Conservation (phyloP, 768 basidiomycete species). For the Melanogaster broomeanus region DNA sequence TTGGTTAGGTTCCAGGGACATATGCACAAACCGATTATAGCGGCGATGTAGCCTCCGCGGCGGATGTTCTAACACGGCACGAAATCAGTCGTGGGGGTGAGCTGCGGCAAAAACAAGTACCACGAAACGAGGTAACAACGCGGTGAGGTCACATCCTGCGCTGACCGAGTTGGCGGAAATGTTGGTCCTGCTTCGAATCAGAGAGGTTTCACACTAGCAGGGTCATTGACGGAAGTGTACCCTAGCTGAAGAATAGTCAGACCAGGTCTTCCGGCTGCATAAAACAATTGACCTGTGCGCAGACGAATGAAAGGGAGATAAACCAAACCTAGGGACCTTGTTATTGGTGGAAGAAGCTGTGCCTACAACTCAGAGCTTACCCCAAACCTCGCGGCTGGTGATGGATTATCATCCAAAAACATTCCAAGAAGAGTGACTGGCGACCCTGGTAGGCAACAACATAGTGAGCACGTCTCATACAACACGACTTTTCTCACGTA, state of each 20-base stretch:
- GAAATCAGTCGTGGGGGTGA: not conserved
- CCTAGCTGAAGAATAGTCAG: too few species aligned
- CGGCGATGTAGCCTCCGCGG: constrained; percentile 82
- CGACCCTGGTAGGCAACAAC: too few species aligned
- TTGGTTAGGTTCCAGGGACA: constrained; percentile 78
- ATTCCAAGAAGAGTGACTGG: constrained; percentile 69
- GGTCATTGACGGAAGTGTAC: too few species aligned
- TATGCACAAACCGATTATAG: constrained; percentile 73
- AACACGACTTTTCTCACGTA: too few species aligned
- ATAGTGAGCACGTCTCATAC: too few species aligned
- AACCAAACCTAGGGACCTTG: constrained; percentile 78
- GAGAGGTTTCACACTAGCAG: too few species aligned
- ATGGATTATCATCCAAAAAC: constrained; percentile 67
- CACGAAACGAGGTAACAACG: constrained; percentile 75
- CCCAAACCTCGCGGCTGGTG: constrained; percentile 66
- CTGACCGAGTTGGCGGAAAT: constrained; percentile 83
- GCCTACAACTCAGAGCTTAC: constrained; percentile 28
- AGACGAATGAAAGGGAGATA: constrained; percentile 76
- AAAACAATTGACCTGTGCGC: constrained; percentile 56
- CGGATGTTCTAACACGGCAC: constrained; percentile 62
- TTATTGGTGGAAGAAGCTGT: constrained; percentile 12
- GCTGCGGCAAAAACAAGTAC: constrained; percentile 28
- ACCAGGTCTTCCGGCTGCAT: too few species aligned
- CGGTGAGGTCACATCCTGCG: constrained; percentile 82
- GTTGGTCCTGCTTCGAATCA: constrained; percentile 72